Evolutionary conservation across 1,139 yeast species (phyloP), one percentile per base, ranked within the genome.

Genomic region (Meyerozyma elateridarum): DNA sequence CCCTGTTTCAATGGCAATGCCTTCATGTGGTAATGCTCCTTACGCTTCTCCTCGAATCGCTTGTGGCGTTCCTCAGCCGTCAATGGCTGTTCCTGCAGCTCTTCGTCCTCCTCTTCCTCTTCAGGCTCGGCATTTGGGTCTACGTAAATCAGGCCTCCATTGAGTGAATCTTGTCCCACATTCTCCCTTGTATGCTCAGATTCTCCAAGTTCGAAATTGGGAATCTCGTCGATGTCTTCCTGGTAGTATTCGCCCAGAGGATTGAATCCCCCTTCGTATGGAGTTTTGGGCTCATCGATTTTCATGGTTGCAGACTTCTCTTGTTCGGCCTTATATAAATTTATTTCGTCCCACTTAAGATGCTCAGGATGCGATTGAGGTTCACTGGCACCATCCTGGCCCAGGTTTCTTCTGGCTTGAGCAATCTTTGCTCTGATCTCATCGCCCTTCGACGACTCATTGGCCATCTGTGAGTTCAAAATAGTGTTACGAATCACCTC

Each of bases 221-320:
- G 73, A 18, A 68, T 67, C 6, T 41, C 46, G 25, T 80, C 91
- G 31, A 78, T 82, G 42, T 80, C 89, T 2, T 73, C 73, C 41
- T 76, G 71, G 52, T 88, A 88, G 52, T 89, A 93, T 45, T 89
- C 96, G 8, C 79, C 74, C 36, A 76, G 73, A 3, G 93, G 94
- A 46, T 85, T 84, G 28, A 85, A 84, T 0, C 96, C 95, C 14
- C 95, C 95, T 52, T 85, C 95, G 52, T 84, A 91, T 3, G 98
- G 98, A 2, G 98, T 91, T 64, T 91, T 91, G 22, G 98, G 98
- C 57, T 91, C 98, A 48, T 87, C 95, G 32, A 91, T 88, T 55
- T 77, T 75, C 89, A 82, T 82, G 27, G 85, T 80, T 20, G 89
- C 76, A 19, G 72, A 61, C 52, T 81, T 78, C 45, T 79, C 85